These are phyloP conservation scores for Quercus rubra DNA, from an alignment of 306 rosid species.

Conservation along the genomic window DNA sequence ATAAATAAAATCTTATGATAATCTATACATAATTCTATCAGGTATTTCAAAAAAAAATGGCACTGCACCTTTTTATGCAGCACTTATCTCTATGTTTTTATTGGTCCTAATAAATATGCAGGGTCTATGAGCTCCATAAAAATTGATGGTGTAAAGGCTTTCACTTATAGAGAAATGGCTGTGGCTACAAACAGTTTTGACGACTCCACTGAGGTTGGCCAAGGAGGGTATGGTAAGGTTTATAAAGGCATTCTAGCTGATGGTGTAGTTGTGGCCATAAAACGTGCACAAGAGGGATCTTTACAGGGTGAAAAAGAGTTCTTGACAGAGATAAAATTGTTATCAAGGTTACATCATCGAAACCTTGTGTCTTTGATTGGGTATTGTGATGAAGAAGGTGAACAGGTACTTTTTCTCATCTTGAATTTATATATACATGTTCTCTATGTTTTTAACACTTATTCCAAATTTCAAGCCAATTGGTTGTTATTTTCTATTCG, in stretches of 20 bases:
- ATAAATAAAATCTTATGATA: not conserved
- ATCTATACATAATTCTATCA: not conserved
- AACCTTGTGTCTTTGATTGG: constrained; percentile 81
- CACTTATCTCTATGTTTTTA: not conserved
- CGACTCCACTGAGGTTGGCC: constrained; percentile 49
- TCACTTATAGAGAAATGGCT: constrained; percentile 67
- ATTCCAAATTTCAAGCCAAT: too few relatives aligned
- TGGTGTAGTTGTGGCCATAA: constrained; percentile 65
- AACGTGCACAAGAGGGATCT: constrained; percentile 85
- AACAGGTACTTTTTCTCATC: constrained; percentile 45
- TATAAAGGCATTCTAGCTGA: constrained; percentile 69
- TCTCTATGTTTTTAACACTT: too few relatives aligned
- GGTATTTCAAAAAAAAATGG: constrained; percentile 16
- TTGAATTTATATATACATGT: not conserved
- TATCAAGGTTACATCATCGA: constrained; percentile 88
- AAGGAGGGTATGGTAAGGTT: constrained; percentile 97
- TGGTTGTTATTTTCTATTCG: too few relatives aligned
- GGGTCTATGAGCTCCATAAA: constrained; percentile 53
- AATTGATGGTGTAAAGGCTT: constrained; percentile 74
- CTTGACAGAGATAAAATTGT: constrained; percentile 82
- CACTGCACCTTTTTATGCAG: not conserved
- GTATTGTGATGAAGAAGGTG: constrained; percentile 79
- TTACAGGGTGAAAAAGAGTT: constrained; percentile 91
- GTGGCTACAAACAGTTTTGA: constrained; percentile 64
- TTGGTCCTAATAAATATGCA: constrained; percentile 27